phyloP scores from a whole-genome alignment of 805 yeast genomes.

The Groenewaldozyma tartarivorans region DNA sequence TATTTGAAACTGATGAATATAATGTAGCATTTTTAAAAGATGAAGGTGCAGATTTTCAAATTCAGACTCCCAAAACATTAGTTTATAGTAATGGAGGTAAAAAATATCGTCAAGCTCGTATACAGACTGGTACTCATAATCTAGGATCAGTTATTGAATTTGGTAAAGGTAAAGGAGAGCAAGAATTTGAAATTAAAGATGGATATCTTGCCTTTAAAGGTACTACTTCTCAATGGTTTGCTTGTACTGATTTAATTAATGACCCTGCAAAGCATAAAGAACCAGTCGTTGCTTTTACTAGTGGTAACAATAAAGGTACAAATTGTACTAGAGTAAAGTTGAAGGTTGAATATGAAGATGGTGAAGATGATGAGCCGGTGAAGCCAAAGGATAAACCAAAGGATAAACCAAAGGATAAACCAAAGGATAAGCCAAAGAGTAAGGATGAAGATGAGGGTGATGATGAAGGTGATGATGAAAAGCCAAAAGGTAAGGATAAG shows the following conservation, averaged over 20 bases:
- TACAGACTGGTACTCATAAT: neutral
- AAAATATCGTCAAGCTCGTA: too few relatives aligned
- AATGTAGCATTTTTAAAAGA: constrained; percentile 1
- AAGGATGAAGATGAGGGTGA: too few relatives aligned
- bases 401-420: too few relatives aligned
- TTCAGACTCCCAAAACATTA: too few relatives aligned
- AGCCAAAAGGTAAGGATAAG: too few relatives aligned
- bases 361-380: too few relatives aligned
- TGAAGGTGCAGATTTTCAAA: constrained; percentile 1
- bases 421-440: too few relatives aligned
- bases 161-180: neutral
- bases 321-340: neutral
- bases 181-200: neutral
- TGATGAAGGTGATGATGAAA: too few relatives aligned
- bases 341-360: neutral
- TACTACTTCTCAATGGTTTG: neutral
- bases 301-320: neutral
- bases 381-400: too few relatives aligned
- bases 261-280: constrained; percentile 1
- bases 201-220: neutral
- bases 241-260: constrained; percentile 1
- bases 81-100: neutral
- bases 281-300: constrained; percentile 1
- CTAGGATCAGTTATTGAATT: neutral
- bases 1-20: constrained; percentile 3